phyloP scores from a whole-genome alignment of 192 early-diverging fungal genomes.

The Umbelopsis vinacea region DNA sequence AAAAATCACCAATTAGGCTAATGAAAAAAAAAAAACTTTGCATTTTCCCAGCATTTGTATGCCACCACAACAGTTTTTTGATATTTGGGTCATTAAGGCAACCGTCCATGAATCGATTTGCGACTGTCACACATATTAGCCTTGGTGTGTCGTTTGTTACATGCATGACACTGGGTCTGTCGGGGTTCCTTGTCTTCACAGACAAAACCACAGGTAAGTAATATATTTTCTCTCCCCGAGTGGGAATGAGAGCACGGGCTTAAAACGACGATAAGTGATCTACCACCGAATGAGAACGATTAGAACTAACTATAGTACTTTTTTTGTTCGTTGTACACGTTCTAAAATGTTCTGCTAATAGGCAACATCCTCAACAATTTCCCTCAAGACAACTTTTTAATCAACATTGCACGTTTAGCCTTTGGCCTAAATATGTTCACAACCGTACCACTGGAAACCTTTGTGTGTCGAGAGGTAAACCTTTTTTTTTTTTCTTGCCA shows the following conservation, averaged over 20 bases:
- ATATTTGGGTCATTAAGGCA: conserved; percentile 85
- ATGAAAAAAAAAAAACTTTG: no score
- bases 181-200: conserved; percentile 81
- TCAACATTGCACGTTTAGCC: conserved; percentile 83
- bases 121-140: conserved; percentile 80
- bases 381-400: conserved; percentile 72
- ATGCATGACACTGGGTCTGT: conserved; percentile 72
- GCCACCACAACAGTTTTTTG: conserved; percentile 94
- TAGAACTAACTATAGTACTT: conserved; percentile 13
- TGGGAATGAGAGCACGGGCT: background rate
- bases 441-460: conserved; percentile 87
- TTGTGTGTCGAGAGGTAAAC: conserved; percentile 84
- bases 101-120: conserved; percentile 83
- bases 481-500: background rate
- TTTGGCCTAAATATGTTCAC: conserved; percentile 97
- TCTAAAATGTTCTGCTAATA: conserved; percentile 20
- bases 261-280: no score
- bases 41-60: conserved; percentile 76
- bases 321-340: background rate
- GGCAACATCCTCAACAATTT: conserved; percentile 94
- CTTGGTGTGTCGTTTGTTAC: conserved; percentile 71
- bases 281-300: background rate
- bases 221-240: background rate
- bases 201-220: conserved; percentile 75
- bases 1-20: background rate